phyloP scores from a whole-genome alignment of 192 early-diverging fungal species.

The Coemansia sp. region DNA sequence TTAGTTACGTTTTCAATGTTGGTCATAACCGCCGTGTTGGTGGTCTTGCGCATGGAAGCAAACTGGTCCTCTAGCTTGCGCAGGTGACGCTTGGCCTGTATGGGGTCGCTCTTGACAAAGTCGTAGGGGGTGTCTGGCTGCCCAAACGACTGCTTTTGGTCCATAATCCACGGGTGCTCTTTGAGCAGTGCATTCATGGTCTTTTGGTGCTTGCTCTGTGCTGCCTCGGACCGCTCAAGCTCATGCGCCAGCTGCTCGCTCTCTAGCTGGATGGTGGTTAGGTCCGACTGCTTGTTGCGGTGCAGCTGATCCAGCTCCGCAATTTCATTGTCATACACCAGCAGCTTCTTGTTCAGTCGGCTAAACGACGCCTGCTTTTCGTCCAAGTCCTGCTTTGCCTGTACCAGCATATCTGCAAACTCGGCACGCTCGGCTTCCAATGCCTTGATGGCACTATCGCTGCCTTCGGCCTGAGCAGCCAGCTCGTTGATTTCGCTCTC shows the following conservation, averaged over 20 bases:
- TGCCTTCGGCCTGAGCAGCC: conserved; percentile 23
- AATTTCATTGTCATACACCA: conserved; percentile 77
- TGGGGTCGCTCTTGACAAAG: conserved; percentile 72
- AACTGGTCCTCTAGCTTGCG: conserved; percentile 75
- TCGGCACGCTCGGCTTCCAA: conserved; percentile 49
- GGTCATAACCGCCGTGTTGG: conserved; percentile 93
- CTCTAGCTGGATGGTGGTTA: conserved; percentile 72
- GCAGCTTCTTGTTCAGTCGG: conserved; percentile 63
- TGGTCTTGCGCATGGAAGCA: conserved; percentile 75
- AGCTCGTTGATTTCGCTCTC: conserved; percentile 43
- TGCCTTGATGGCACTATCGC: conserved; percentile 40
- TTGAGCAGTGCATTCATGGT: conserved; percentile 54
- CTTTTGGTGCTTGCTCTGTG: conserved; percentile 55
- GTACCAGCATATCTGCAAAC: conserved; percentile 50
- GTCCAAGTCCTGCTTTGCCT: conserved; percentile 50
- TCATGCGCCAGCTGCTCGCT: conserved; percentile 79
- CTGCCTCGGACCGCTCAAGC: conserved; percentile 66
- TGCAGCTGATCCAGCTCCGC: conserved; percentile 64
- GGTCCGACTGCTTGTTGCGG: conserved; percentile 62
- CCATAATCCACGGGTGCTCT: conserved; percentile 80
- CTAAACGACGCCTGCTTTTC: conserved; percentile 58
- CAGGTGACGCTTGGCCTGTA: conserved; percentile 69
- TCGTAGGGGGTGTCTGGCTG: conserved; percentile 79
- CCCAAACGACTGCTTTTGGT: conserved; percentile 89
- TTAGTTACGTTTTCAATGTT: conserved; percentile 92